Percentiles rank a stretch among this genome's conserved stretches.
phyloP scores from a whole-genome alignment of 2,329 filamentous ascomycete species.

The Mariannaea elegans region DNA sequence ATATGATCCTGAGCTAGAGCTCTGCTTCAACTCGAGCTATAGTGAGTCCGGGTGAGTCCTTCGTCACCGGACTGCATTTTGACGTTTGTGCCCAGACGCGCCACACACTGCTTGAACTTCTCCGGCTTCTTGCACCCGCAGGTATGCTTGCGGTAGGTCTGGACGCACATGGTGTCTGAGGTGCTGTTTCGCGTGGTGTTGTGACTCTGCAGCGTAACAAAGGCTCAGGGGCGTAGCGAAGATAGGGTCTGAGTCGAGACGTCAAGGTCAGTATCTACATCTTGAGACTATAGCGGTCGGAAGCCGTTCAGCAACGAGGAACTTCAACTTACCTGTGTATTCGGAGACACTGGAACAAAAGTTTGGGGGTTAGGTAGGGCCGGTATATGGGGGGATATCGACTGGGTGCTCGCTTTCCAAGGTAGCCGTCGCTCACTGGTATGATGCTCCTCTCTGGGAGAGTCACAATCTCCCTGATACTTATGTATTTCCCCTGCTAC shows the following conservation, averaged over 20 bases:
- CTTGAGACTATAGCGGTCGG: neutral
- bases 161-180: too few relatives aligned
- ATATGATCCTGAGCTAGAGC: too few relatives aligned
- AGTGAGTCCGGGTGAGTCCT: too few relatives aligned
- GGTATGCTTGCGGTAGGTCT: too few relatives aligned
- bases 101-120: too few relatives aligned
- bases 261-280: neutral
- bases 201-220: constrained; percentile 1
- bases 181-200: too few relatives aligned
- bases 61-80: too few relatives aligned
- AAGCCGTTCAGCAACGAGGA: neutral
- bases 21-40: too few relatives aligned
- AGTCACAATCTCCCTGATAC: neutral
- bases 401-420: constrained; percentile 4
- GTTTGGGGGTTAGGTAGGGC: neutral
- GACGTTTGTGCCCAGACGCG: too few relatives aligned
- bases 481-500: constrained; percentile 7
- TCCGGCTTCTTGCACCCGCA: too few relatives aligned
- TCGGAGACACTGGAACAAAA: neutral
- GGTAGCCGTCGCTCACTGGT: neutral
- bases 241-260: neutral
- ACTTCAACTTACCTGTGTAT: neutral
- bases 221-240: neutral
- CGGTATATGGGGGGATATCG: neutral
- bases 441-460: neutral